These are phyloP conservation scores for Macrophomina phaseolina DNA, from an alignment of 2,329 filamentous ascomycete species.

Conservation along the genomic window DNA sequence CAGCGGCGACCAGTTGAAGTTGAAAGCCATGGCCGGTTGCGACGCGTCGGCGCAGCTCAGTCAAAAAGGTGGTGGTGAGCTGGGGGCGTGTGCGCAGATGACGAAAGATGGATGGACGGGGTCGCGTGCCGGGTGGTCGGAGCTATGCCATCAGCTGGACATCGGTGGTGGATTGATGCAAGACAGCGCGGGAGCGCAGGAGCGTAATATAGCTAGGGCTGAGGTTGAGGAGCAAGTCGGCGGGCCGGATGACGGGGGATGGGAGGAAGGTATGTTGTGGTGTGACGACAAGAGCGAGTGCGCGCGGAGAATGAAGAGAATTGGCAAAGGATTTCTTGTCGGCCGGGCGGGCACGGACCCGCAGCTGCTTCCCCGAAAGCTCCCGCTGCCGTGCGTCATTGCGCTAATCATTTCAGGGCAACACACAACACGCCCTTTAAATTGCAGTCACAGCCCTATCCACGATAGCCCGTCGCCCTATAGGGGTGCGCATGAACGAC, in stretches of 20 bases:
- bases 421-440: conserved; percentile 1
- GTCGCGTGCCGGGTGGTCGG: conserved; percentile 25
- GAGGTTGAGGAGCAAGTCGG: neutral
- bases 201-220: conserved; percentile 13
- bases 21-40: conserved; percentile 82
- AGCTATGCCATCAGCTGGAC: conserved; percentile 22
- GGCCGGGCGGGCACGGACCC: conserved; percentile 11
- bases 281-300: conserved; percentile 25
- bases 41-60: neutral
- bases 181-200: neutral
- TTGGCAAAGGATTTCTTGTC: conserved; percentile 27
- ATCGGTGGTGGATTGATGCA: conserved; percentile 1
- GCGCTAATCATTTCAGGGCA: conserved; percentile 23
- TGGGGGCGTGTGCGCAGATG: conserved; percentile 20
- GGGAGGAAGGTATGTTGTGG: conserved; percentile 16
- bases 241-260: conserved; percentile 17
- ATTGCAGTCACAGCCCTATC: conserved; percentile 17
- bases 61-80: conserved; percentile 6
- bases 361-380: conserved; percentile 10
- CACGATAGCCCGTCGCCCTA: neutral
- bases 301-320: conserved; percentile 2
- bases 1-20: conserved; percentile 99
- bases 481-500: conserved; percentile 1
- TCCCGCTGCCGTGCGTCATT: conserved; percentile 21
- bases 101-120: conserved; percentile 11